Base-by-base conservation (phyloP, 2,329 filamentous ascomycete genomes). In the Intubia oerlemansii region DNA sequence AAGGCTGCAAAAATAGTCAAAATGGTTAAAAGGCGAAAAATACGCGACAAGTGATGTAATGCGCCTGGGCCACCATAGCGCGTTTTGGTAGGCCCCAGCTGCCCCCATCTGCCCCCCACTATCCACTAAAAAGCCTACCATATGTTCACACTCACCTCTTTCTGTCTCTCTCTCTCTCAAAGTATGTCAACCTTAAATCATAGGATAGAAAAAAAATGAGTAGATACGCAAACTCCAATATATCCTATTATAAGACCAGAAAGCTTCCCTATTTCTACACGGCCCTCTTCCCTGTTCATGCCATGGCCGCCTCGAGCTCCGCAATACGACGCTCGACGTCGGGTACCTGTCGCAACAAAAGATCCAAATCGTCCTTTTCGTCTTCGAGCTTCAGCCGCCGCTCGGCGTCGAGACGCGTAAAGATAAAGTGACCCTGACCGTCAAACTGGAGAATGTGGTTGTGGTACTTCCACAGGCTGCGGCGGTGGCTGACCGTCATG, bases 391-490 rank as follows among this genome's bases (percentile, higher is more conserved):
- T 65, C 48, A 95, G 50, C 35, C 88, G 62, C 47, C 64, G 71
- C 41, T 93, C 85, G 12, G 85, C 85, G 49, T 98, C 88, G 28
- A 98, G 56, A 32, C 66, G 66, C 0, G 82, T 90, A 44, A 98
- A 98, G 20, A 93, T 68, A 42, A 79, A 92, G 28, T 81, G 62
- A 0, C 88, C 88, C 50, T 92, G 80, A 0, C 88, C 88, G 49
- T 95, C 85, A 47, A 98, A 98, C 50, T 98, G 88, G 44, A 98
- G 51, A 35, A 98, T 95, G 50, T 75, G 76, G 39, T 70, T 76
- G 49, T 98, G 88, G 49, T 98, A 95, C 50, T 88, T 84, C 88
- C 88, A 98, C 41, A 98, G 51, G 53, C 80, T 91, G 36, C 82
- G 59, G 7, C 88, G 61, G 49, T 98, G 88, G 38, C 73, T 82